Evolutionary conservation across 352 stramenopile species (phyloP).

Genomic region (Halophytophthora polymorphica): DNA sequence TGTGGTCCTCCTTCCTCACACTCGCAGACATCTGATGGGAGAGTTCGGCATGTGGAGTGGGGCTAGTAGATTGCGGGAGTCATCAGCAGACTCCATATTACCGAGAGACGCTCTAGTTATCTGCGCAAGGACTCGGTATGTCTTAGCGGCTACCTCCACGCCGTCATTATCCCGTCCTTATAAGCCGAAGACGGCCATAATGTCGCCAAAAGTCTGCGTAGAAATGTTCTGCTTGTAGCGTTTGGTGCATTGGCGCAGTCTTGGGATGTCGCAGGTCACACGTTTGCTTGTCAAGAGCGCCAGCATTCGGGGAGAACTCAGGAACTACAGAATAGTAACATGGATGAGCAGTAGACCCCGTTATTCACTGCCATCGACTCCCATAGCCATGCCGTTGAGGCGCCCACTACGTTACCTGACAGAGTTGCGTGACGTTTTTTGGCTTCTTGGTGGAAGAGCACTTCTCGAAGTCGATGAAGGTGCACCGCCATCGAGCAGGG

Average conservation of each 20-base stretch:
- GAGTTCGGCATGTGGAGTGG: no score
- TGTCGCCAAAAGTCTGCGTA: slow-evolving; percentile 29
- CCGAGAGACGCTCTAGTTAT: neutral
- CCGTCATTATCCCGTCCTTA: slow-evolving; percentile 5
- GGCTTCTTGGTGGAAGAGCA: slow-evolving; percentile 59
- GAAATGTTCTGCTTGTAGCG: slow-evolving; percentile 57
- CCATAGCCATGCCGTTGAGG: neutral
- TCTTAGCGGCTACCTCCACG: neutral
- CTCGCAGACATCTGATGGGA: no score
- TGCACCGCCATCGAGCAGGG: slow-evolving; percentile 35
- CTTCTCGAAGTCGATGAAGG: slow-evolving; percentile 81
- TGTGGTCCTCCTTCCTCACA: neutral
- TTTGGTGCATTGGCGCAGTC: slow-evolving; percentile 57
- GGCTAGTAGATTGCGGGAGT: no score
- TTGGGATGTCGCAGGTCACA: slow-evolving; percentile 34
- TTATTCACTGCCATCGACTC: neutral
- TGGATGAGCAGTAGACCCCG: neutral
- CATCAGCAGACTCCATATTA: no score
- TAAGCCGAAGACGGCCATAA: slow-evolving; percentile 47
- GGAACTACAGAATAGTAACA: slow-evolving; percentile 33
- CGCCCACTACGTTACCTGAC: slow-evolving; percentile 35
- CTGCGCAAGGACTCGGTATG: neutral
- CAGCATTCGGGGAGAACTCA: slow-evolving; percentile 62
- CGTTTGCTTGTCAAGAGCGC: slow-evolving; percentile 42
- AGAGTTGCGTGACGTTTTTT: slow-evolving; percentile 80